A percentile compares a stretch with the other conserved stretches of the same genome.
Evolutionary conservation across 257 asterid genomes (phyloP).

Genomic region (Capsicum rhomboideum): DNA sequence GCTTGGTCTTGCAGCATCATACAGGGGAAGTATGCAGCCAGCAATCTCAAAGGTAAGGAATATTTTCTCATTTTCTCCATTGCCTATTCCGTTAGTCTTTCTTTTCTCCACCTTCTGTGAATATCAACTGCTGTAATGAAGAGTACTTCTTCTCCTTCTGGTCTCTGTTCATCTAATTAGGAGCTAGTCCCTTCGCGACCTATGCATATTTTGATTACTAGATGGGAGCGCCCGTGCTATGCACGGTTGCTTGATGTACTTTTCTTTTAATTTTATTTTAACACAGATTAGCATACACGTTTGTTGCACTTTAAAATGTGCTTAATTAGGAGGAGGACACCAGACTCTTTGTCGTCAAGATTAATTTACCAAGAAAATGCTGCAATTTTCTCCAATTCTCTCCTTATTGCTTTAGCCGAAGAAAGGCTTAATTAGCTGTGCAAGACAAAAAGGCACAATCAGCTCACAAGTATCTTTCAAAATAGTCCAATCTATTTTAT

Average conservation of each 20-base stretch:
- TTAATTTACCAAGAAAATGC: neutral
- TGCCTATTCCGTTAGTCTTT: constrained; percentile 10
- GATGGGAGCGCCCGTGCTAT: neutral
- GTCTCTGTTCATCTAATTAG: neutral
- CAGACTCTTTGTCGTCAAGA: neutral
- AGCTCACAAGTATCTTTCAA: neutral
- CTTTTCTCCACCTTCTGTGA: neutral
- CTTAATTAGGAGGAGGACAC: neutral
- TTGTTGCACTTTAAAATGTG: neutral
- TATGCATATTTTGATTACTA: neutral
- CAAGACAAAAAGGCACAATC: neutral
- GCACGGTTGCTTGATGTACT: neutral
- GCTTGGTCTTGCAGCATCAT: constrained; percentile 98
- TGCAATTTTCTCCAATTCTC: neutral
- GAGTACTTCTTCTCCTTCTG: neutral
- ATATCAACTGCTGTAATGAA: neutral
- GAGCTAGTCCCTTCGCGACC: neutral
- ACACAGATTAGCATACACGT: neutral
- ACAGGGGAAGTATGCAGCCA: constrained; percentile 97
- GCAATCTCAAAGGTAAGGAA: constrained; percentile 78
- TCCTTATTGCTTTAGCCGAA: neutral
- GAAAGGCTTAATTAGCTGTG: neutral
- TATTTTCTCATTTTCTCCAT: constrained; percentile 5
- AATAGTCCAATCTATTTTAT: neutral
- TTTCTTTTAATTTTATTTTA: neutral